A percentile compares a stretch with the other conserved stretches of the same genome.
These are phyloP conservation scores for Beta lomatogona DNA, from an alignment of 179 eudicot genomes.

Conservation along the genomic window DNA sequence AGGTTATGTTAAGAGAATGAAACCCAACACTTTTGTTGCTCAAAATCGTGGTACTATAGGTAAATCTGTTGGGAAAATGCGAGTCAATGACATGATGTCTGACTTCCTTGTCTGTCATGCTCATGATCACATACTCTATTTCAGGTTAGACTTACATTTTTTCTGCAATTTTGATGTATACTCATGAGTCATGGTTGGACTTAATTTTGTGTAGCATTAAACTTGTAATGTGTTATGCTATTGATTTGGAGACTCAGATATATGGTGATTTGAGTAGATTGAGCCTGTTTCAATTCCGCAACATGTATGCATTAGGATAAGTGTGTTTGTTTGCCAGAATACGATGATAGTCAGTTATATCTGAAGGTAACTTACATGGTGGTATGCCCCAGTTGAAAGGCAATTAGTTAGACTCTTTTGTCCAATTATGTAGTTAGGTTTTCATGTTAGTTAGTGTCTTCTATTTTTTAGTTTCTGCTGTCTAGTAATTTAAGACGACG, in stretches of 20 bases:
- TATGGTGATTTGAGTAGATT: background rate
- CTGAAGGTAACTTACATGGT: background rate
- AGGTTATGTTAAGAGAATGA: conserved; percentile 96
- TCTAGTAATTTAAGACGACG: background rate
- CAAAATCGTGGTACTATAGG: conserved; percentile 94
- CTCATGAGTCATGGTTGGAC: conserved; percentile 6
- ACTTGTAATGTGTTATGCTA: background rate
- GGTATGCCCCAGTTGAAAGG: background rate
- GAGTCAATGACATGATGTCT: conserved; percentile 90
- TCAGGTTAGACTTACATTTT: conserved; percentile 58
- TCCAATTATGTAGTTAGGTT: background rate
- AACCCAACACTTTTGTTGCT: conserved; percentile 79
- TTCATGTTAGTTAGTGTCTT: too few relatives aligned
- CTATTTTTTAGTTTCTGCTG: background rate
- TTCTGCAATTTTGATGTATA: background rate
- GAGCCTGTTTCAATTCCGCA: background rate
- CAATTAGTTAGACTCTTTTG: background rate
- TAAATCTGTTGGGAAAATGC: conserved; percentile 92
- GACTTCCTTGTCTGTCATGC: conserved; percentile 92
- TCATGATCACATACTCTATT: conserved; percentile 84
- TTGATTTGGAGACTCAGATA: background rate
- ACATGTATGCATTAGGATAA: background rate
- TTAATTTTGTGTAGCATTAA: background rate
- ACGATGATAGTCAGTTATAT: background rate
- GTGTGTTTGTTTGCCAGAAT: background rate